Conservation (phyloP, 768 basidiomycete genomes). For the Cyclocybe cylindracea region DNA sequence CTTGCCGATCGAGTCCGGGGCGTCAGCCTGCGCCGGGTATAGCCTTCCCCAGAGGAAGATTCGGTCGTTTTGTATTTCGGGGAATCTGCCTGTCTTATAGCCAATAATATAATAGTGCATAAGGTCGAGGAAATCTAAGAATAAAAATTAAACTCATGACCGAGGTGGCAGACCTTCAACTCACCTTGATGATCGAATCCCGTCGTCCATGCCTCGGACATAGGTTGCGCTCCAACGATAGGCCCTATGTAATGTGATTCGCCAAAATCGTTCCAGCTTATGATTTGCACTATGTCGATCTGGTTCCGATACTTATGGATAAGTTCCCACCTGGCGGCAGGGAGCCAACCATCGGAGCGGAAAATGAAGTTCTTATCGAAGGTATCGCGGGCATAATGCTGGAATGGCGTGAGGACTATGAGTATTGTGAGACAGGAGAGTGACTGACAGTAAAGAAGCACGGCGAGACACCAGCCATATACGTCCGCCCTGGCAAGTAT, state of each 20-base stretch:
- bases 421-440: background rate
- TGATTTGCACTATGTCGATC: slow-evolving; percentile 46
- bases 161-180: background rate
- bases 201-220: slow-evolving; percentile 62
- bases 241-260: slow-evolving; percentile 79
- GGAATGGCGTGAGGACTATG: background rate
- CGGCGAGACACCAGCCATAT: slow-evolving; percentile 55
- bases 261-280: slow-evolving; percentile 73
- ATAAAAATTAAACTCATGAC: background rate
- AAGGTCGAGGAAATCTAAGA: slow-evolving; percentile 51
- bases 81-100: slow-evolving; percentile 59
- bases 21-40: slow-evolving; percentile 42
- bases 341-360: slow-evolving; percentile 57
- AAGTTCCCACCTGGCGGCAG: slow-evolving; percentile 58
- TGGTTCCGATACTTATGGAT: slow-evolving; percentile 46
- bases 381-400: slow-evolving; percentile 51
- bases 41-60: slow-evolving; percentile 59
- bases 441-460: slow-evolving; percentile 61
- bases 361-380: slow-evolving; percentile 66
- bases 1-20: slow-evolving; percentile 39
- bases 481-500: slow-evolving; percentile 29
- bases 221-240: slow-evolving; percentile 58
- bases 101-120: slow-evolving; percentile 53
- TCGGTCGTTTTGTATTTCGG: slow-evolving; percentile 47
- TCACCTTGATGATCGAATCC: slow-evolving; percentile 49